Evolutionary conservation across 495 filamentous ascomycete species (phyloP), one percentile per base, ranked within the genome.

Genomic region (Xylaria telfairii): DNA sequence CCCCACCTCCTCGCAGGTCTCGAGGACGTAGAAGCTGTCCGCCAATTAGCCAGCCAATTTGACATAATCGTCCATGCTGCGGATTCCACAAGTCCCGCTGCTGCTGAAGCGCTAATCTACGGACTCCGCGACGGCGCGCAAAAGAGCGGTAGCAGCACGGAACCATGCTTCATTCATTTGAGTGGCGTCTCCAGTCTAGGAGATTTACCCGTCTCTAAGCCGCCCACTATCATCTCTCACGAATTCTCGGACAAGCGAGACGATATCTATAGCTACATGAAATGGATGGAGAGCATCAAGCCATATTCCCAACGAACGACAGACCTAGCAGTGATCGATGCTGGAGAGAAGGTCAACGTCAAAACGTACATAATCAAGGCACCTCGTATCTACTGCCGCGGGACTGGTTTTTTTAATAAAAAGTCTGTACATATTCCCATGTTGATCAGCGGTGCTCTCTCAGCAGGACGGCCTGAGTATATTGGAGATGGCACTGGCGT

Each of bases 361-460:
- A 78, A 75, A 30, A 83, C 83, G 9, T 75, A 76, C 61, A 76
- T 84, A 30, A 77, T 86, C 51, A 81, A 82, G 72, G 71, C 76
- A 0, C 83, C 83, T 5, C 76, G 78, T 12, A 83, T 84, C 49
- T 86, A 80, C 70, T 82, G 82, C 13, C 46, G 69, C 17, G 81
- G 53, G 17, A 59, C 56, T 0, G 56, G 56, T 5, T 21, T 37
- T 4, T 59, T 10, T 19, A 59, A 59, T 80, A 21, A 78, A 70
- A 60, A 62, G 4, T 74, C 76, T 30, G 81, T 83, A 21, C 82
- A 84, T 71, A 56, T 80, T 17, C 79, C 80, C 26, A 51, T 64
- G 39, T 42, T 78, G 10, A 74, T 78, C 2, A 44, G 71, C 34
- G 62, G 76, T 10, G 71, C 75, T 1, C 15, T 81, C 5, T 70